A percentile compares a stretch with the other conserved stretches of the same genome.
Conservation (phyloP, 805 yeast species). For the Priceomyces fermenticarens region DNA sequence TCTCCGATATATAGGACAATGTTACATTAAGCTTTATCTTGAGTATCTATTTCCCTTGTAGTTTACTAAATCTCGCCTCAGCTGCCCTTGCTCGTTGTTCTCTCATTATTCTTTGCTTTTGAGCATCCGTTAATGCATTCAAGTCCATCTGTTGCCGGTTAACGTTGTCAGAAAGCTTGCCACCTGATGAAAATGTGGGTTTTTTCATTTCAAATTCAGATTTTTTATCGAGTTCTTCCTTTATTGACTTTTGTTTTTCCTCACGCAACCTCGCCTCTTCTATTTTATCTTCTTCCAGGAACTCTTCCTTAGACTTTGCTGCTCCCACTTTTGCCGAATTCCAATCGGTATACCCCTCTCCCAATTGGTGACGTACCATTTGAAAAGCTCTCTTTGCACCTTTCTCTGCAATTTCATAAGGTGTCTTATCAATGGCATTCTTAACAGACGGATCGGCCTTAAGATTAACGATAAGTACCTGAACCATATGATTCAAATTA, state of each 20-base stretch:
- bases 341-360: conserved; percentile 76
- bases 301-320: conserved; percentile 55
- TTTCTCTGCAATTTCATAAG: conserved; percentile 60
- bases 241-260: conserved; percentile 40
- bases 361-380: conserved; percentile 60
- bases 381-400: conserved; percentile 59
- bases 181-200: conserved; percentile 30
- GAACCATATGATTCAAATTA: conserved; percentile 66
- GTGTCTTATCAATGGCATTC: conserved; percentile 56
- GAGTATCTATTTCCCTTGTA: conserved; percentile 4
- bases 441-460: conserved; percentile 66
- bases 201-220: conserved; percentile 37
- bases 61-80: conserved; percentile 64
- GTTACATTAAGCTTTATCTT: background rate
- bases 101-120: conserved; percentile 75
- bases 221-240: conserved; percentile 42
- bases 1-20: background rate
- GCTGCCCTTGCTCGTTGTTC: conserved; percentile 97
- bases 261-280: conserved; percentile 32
- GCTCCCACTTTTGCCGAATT: conserved; percentile 58
- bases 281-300: conserved; percentile 38
- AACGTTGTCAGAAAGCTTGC: conserved; percentile 28
- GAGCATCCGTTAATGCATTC: conserved; percentile 68
- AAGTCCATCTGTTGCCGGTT: conserved; percentile 41
- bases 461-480: conserved; percentile 55